A percentile compares a stretch with the other conserved stretches of the same genome.
Evolutionary conservation across 176 grass and related monocot genomes (phyloP).

Genomic region (Canna indica): DNA sequence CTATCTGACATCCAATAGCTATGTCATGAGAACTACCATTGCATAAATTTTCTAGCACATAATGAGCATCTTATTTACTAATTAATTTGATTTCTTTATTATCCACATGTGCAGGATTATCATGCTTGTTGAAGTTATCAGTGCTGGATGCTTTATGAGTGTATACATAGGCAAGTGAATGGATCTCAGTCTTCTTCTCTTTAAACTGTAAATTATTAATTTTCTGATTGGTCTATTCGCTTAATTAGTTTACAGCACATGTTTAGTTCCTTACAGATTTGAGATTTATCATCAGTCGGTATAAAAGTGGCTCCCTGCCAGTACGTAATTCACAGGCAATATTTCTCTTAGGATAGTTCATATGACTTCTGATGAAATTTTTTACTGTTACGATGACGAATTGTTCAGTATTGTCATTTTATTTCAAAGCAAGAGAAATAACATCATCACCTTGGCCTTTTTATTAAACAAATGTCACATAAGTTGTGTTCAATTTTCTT

Average conservation of each 20-base stretch:
- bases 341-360: background rate
- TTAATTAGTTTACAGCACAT: background rate
- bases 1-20: background rate
- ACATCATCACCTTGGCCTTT: too few relatives aligned
- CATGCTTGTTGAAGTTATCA: constrained; percentile 59
- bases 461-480: too few relatives aligned
- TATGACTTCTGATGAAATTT: background rate
- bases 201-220: background rate
- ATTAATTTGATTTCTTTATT: constrained; percentile 9
- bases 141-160: constrained; percentile 86
- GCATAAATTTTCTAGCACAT: background rate
- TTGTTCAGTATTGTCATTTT: background rate
- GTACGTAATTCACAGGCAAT: background rate
- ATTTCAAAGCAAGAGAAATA: background rate
- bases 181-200: constrained; percentile 5
- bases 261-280: background rate
- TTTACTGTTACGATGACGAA: background rate
- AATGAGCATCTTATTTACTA: background rate
- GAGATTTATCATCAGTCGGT: background rate
- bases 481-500: background rate
- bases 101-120: constrained; percentile 48
- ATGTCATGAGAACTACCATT: background rate
- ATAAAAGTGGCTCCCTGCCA: background rate
- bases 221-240: background rate
- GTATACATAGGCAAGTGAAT: constrained; percentile 74